phyloP scores from a whole-genome alignment of 306 rosid species.

The Casuarina equisetifolia region DNA sequence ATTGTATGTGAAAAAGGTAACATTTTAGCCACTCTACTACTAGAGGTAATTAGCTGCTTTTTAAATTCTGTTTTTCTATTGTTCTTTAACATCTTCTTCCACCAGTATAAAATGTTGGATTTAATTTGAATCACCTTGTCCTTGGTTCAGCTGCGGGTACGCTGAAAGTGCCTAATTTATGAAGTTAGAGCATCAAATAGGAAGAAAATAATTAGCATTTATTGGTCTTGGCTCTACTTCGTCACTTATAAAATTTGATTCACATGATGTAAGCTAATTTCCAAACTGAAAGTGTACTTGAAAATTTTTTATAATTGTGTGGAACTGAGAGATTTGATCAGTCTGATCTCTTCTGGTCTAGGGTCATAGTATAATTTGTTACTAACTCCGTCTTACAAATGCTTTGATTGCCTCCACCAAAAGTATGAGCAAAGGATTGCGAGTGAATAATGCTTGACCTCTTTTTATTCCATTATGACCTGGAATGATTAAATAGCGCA shows the following conservation, averaged over 20 bases:
- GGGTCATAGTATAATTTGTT: neutral
- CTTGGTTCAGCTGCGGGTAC: neutral
- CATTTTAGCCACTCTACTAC: too few species aligned
- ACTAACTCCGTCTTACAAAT: neutral
- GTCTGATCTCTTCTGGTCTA: neutral
- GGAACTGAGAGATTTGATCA: neutral
- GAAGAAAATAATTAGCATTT: too few species aligned
- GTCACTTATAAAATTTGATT: too few species aligned
- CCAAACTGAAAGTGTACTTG: neutral
- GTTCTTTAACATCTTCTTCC: neutral
- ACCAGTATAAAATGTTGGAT: neutral
- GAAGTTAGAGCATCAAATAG: too few species aligned
- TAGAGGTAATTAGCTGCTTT: too few species aligned
- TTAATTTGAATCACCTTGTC: neutral
- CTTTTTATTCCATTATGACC: neutral
- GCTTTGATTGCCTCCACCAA: neutral
- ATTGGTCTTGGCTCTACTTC: too few species aligned
- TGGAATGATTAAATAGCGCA: neutral
- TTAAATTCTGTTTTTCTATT: neutral
- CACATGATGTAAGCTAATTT: too few species aligned
- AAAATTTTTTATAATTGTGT: neutral
- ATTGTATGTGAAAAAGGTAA: too few species aligned
- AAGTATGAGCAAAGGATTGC: neutral
- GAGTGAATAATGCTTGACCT: neutral
- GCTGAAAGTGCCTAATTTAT: too few species aligned